Evolutionary conservation across 106 monocot species (phyloP), one percentile per base, ranked within the genome.

Genomic region (Phalaenopsis aphrodite): DNA sequence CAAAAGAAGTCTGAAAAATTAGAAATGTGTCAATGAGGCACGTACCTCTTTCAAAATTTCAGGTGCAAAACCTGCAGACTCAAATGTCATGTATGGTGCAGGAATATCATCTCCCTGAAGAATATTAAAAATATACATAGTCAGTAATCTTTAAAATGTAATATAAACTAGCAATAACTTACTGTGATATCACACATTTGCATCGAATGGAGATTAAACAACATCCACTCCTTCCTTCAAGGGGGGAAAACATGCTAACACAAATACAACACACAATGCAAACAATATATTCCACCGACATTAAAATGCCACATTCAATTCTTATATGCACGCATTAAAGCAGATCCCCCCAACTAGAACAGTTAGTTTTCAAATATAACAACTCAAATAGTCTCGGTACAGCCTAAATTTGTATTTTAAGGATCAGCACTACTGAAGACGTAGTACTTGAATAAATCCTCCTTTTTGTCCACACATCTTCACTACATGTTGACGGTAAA

Each of bases 21-120:
- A 14, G 75, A 76, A 42, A 21, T 43, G 57, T 42, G 61, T 69
- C 39, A 69, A 36, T 37, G 18, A 21, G 41, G 55, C 42, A 74
- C 30, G 30, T 86, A 95, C 94, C 94, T 92, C 94, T 84, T 87
- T 92, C 36, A 92, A 86, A 75, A 95, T 90, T 80, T 95, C 94
- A 24, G 85, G 75, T 41, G 90, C 85, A 58, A 95, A 95, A 55
- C 86, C 88, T 76, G 92, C 83, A 24, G 88, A 81, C 75, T 95
- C 94, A 87, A 92, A 95, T 65, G 92, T 88, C 65, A 85, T 82
- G 80, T 84, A 86, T 75, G 94, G 94, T 67, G 90, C 80, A 19
- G 94, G 94, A 56, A 87, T 85, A 83, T 95, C 87, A 77, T 88
- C 88, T 46, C 94, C 94, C 94, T 95, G 66, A 69, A 42, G 55